Percentiles rank a stretch among this genome's conserved stretches.
phyloP scores from a whole-genome alignment of 2,329 filamentous ascomycete species.

The Fusarium sterilihyphosum region DNA sequence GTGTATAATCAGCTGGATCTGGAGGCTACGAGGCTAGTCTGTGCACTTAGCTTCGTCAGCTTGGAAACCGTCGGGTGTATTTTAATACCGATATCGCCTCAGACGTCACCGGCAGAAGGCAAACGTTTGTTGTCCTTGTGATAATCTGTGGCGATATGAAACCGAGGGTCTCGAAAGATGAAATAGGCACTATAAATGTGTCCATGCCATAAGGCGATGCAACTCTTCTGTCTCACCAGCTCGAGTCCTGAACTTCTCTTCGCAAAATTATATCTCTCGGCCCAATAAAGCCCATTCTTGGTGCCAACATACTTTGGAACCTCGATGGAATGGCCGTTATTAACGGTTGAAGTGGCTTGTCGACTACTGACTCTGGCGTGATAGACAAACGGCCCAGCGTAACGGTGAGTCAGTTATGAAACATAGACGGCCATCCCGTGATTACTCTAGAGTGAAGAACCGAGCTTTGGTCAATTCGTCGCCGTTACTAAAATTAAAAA shows the following conservation, averaged over 20 bases:
- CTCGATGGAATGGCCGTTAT: neutral
- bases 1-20: neutral
- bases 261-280: fast-evolving
- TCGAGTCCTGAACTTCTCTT: fast-evolving
- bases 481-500: neutral
- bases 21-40: neutral
- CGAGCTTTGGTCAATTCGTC: neutral
- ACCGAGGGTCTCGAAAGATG: no score
- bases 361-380: neutral
- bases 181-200: no score
- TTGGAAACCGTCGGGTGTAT: fast-evolving
- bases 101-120: neutral
- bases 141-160: no score
- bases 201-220: no score
- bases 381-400: no score
- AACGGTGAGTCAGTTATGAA: neutral
- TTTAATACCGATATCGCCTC: neutral
- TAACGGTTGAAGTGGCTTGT: neutral
- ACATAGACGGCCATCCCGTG: neutral
- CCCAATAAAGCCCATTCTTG: neutral
- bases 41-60: neutral
- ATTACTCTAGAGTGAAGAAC: no score
- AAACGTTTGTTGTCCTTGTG: fast-evolving
- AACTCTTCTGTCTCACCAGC: neutral
- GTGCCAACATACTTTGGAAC: no score